Percentiles rank a stretch among this genome's conserved stretches.
These are phyloP conservation scores for Euryodendron excelsum DNA, from an alignment of 148 eudicot species.

Conservation along the genomic window DNA sequence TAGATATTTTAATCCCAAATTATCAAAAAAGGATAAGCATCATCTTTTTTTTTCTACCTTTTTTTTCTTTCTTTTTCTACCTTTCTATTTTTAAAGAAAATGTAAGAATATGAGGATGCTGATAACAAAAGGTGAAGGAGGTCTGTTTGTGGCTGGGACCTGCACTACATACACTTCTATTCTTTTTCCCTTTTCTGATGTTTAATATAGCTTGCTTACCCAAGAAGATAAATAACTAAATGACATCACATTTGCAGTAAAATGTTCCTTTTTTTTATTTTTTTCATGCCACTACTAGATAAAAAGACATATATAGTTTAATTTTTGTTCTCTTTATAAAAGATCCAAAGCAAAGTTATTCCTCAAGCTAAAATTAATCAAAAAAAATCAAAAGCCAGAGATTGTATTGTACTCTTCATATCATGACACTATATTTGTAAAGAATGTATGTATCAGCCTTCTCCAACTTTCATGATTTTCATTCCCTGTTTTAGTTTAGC, in stretches of 20 bases:
- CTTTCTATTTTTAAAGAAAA: neutral
- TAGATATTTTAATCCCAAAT: neutral
- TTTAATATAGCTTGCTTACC: slow-evolving; percentile 1
- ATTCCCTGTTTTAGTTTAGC: neutral
- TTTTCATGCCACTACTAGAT: neutral
- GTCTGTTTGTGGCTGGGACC: slow-evolving; percentile 4
- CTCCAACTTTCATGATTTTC: neutral
- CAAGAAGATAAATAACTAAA: neutral
- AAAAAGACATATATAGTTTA: neutral
- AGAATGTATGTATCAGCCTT: neutral
- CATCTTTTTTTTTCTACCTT: neutral
- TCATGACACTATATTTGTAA: no score
- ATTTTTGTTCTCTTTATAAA: neutral
- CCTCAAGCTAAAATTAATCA: neutral
- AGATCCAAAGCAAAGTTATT: neutral
- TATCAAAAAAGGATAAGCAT: neutral
- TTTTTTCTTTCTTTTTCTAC: neutral
- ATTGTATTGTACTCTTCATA: neutral
- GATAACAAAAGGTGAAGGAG: neutral
- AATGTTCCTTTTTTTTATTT: neutral
- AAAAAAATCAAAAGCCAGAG: neutral
- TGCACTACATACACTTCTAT: neutral
- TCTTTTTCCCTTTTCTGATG: neutral
- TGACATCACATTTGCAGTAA: neutral
- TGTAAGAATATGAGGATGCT: neutral